phyloP scores from a whole-genome alignment of 306 rosid genomes.

The Luffa aegyptiaca region DNA sequence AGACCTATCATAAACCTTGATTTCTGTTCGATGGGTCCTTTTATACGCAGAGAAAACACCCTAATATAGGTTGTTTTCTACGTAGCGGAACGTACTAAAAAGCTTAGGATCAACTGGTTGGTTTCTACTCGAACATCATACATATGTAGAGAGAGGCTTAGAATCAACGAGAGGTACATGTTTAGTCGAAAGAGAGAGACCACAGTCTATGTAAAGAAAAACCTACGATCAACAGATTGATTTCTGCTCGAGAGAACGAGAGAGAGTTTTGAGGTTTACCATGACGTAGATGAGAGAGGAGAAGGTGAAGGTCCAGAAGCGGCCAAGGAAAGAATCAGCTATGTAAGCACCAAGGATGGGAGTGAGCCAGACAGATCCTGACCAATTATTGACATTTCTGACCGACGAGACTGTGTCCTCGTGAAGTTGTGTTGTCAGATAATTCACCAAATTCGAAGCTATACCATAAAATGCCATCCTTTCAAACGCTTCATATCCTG shows the following conservation, averaged over 20 bases:
- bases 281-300: conserved; percentile 76
- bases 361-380: conserved; percentile 92
- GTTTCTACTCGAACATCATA: too few species aligned
- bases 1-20: too few species aligned
- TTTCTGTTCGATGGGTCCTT: too few species aligned
- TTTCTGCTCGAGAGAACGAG: not conserved
- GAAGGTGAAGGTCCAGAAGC: conserved; percentile 93
- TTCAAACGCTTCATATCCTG: conserved; percentile 97
- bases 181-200: too few species aligned
- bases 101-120: too few species aligned
- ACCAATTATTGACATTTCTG: conserved; percentile 92
- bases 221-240: too few species aligned
- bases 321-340: conserved; percentile 84
- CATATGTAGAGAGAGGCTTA: too few species aligned
- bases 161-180: too few species aligned
- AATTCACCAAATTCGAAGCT: conserved; percentile 83
- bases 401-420: conserved; percentile 92
- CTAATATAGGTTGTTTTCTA: too few species aligned
- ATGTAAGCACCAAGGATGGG: conserved; percentile 91
- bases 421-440: conserved; percentile 72
- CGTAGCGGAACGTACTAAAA: too few species aligned
- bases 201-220: too few species aligned
- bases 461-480: conserved; percentile 98
- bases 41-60: too few species aligned
- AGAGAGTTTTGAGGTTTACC: conserved; percentile 27